These are phyloP conservation scores for Irpex sp. DNA, from an alignment of 1,284 basidiomycete species.

Conservation along the genomic window DNA sequence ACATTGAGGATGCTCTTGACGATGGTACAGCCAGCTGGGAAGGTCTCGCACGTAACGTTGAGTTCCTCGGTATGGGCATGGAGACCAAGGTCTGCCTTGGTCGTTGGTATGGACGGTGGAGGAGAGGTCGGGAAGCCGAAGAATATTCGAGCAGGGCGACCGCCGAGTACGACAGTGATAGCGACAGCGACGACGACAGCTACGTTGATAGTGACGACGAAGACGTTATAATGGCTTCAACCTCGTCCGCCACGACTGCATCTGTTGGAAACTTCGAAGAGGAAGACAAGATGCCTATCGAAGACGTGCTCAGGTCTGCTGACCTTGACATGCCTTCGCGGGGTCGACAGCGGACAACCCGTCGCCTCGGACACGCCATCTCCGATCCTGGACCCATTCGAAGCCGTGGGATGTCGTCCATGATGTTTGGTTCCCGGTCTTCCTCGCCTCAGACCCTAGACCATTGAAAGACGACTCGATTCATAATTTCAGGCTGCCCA, in stretches of 20 bases:
- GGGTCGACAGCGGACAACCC: slow-evolving; percentile 25
- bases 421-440: slow-evolving; percentile 7
- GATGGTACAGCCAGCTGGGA: slow-evolving; percentile 67
- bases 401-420: background rate
- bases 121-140: slow-evolving; percentile 32
- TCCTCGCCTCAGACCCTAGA: slow-evolving; percentile 1
- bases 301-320: slow-evolving; percentile 21
- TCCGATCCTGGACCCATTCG: slow-evolving; percentile 27
- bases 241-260: slow-evolving; percentile 22
- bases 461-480: background rate
- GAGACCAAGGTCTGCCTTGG: slow-evolving; percentile 70
- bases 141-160: slow-evolving; percentile 8
- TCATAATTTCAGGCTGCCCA: too few species aligned
- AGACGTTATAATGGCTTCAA: slow-evolving; percentile 18
- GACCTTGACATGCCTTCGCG: slow-evolving; percentile 22
- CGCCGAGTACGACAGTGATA: slow-evolving; percentile 19
- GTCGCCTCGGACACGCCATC: slow-evolving; percentile 30
- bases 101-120: slow-evolving; percentile 58
- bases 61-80: slow-evolving; percentile 67
- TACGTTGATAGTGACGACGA: slow-evolving; percentile 27
- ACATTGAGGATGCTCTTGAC: slow-evolving; percentile 58
- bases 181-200: slow-evolving; percentile 20
- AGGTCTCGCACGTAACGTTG: slow-evolving; percentile 75
- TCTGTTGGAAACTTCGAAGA: slow-evolving; percentile 21
- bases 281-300: slow-evolving; percentile 35